Conservation (phyloP, 768 basidiomycete genomes). For the Dentipellis sp. region DNA sequence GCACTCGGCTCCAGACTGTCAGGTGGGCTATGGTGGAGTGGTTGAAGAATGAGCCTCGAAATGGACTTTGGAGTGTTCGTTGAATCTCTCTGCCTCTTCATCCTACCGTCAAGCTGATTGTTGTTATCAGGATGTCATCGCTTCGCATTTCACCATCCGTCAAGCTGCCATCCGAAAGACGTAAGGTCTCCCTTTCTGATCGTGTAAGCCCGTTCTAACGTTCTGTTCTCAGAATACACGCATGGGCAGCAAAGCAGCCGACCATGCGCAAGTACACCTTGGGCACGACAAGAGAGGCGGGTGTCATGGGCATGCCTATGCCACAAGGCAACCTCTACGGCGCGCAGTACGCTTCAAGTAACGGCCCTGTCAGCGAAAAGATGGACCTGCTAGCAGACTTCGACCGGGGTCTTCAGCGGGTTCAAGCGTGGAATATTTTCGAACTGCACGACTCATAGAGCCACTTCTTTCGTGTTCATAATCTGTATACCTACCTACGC, state of each 20-base stretch:
- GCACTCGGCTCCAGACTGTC: constrained; percentile 33
- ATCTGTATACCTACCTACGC: no score
- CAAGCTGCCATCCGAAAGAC: constrained; percentile 31
- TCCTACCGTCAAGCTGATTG: not conserved
- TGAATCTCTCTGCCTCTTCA: not conserved
- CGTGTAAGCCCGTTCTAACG: not conserved
- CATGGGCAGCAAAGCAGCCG: constrained; percentile 25
- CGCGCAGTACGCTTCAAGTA: no score
- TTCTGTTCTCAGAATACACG: constrained; percentile 20
- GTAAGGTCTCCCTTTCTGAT: constrained; percentile 20
- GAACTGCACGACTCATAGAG: no score
- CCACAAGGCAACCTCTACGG: not conserved
- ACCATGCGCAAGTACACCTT: constrained; percentile 19
- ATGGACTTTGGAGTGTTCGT: constrained; percentile 38
- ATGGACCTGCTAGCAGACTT: constrained; percentile 18
- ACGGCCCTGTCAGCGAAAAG: no score
- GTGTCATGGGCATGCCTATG: not conserved
- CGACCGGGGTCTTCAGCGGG: constrained; percentile 27
- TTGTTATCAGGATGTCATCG: constrained; percentile 35
- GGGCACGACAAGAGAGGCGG: not conserved
- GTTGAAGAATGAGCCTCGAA: constrained; percentile 32
- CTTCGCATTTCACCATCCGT: constrained; percentile 36
- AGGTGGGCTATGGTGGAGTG: constrained; percentile 48
- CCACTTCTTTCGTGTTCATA: no score
- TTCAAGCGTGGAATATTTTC: constrained; percentile 19